Evolutionary conservation across 2,329 filamentous ascomycete species (phyloP).

Genomic region (Neofusicoccum kwambonambiense): DNA sequence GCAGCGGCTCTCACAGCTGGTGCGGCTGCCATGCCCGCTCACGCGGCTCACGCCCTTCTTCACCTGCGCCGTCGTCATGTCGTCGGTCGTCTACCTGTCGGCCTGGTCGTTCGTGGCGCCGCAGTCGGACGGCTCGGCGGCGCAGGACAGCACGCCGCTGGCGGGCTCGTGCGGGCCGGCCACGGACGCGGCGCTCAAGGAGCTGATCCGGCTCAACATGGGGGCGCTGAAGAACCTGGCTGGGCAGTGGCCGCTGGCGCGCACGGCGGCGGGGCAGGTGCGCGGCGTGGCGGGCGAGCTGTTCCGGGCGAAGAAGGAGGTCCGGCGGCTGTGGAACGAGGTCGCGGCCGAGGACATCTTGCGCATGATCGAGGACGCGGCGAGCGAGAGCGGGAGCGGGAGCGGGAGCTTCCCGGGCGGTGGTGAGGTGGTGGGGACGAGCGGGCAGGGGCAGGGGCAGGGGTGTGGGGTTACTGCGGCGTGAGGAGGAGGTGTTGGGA

Average conservation of each 20-base stretch:
- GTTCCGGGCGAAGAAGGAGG: conserved; percentile 43
- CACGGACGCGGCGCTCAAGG: conserved; percentile 44
- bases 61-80: conserved; percentile 42
- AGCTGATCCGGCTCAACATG: conserved; percentile 75
- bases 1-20: conserved; percentile 71
- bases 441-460: too few relatives aligned
- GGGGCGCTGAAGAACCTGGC: conserved; percentile 69
- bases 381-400: neutral
- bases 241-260: conserved; percentile 70
- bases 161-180: neutral
- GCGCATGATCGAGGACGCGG: conserved; percentile 18
- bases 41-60: conserved; percentile 62
- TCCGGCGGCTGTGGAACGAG: conserved; percentile 24
- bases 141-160: neutral
- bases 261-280: conserved; percentile 69
- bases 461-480: too few relatives aligned
- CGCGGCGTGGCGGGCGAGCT: conserved; percentile 78
- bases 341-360: conserved; percentile 8
- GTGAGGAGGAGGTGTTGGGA: too few relatives aligned
- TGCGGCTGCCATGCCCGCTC: conserved; percentile 70
- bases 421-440: too few relatives aligned
- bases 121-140: conserved; percentile 41
- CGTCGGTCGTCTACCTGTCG: conserved; percentile 51
- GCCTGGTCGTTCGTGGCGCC: conserved; percentile 63
- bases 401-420: too few relatives aligned